phyloP scores from a whole-genome alignment of 192 early-diverging fungal genomes.

The Diversispora epigaea region DNA sequence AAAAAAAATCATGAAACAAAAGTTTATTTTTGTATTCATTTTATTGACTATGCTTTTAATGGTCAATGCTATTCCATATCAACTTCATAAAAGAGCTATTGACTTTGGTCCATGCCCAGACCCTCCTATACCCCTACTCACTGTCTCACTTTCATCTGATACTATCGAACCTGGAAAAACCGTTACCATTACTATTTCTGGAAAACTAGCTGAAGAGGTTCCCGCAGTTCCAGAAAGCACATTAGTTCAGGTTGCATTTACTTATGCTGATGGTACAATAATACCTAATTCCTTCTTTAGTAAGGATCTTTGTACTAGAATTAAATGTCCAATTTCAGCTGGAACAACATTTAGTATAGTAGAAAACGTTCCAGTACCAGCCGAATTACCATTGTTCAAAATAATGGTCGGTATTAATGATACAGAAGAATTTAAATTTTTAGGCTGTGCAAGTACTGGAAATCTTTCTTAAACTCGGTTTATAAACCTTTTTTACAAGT shows the following conservation, averaged over 20 bases:
- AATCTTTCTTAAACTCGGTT: too few relatives aligned
- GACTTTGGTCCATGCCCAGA: not conserved
- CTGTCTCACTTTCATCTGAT: conserved; percentile 28
- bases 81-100: conserved; percentile 26
- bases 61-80: conserved; percentile 20
- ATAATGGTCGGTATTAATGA: too few relatives aligned
- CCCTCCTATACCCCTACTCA: not conserved
- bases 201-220: conserved; percentile 9
- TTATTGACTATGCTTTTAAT: conserved; percentile 24
- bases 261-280: too few relatives aligned
- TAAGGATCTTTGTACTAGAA: too few relatives aligned
- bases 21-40: conserved; percentile 31
- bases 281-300: conserved; percentile 1
- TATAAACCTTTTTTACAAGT: too few relatives aligned
- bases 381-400: not conserved
- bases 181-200: conserved; percentile 5
- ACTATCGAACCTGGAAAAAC: conserved; percentile 5
- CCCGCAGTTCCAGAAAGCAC: not conserved
- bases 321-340: conserved; percentile 26
- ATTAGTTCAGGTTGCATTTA: too few relatives aligned
- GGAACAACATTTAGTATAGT: not conserved
- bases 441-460: too few relatives aligned
- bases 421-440: too few relatives aligned
- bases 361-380: not conserved
- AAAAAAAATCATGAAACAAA: not conserved